These are phyloP conservation scores for Chrysoporthe deuterocubensis DNA, from an alignment of 2,329 filamentous ascomycete species.

Conservation along the genomic window DNA sequence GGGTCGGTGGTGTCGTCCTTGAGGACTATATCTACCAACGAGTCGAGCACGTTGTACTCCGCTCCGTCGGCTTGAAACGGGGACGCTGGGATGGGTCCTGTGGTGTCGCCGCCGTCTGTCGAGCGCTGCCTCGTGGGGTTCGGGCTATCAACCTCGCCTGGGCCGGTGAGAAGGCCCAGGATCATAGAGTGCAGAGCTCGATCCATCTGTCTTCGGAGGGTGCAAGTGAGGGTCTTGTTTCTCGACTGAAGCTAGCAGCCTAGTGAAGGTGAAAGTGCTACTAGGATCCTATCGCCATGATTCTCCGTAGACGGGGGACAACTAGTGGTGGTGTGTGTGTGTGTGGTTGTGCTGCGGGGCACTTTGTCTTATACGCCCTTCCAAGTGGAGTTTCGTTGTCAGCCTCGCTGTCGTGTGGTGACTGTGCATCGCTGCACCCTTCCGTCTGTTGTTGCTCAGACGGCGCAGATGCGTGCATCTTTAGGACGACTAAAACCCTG, in stretches of 20 bases:
- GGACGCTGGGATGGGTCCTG: background rate
- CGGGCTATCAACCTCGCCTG: background rate
- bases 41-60: background rate
- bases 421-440: background rate
- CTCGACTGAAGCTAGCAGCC: background rate
- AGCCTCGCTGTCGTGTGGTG: background rate
- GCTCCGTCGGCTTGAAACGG: background rate
- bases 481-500: too few species aligned
- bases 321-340: background rate
- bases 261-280: background rate
- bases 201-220: background rate
- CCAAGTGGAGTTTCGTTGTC: background rate
- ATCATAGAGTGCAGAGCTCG: background rate
- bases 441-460: background rate
- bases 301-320: too few species aligned
- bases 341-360: background rate
- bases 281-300: background rate
- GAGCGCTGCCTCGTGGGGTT: background rate
- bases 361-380: background rate
- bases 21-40: background rate
- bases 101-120: background rate
- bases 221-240: background rate
- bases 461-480: too few species aligned
- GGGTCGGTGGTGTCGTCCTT: background rate
- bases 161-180: background rate